phyloP scores from a whole-genome alignment of 441 rosid species.

The Manihot esculenta region DNA sequence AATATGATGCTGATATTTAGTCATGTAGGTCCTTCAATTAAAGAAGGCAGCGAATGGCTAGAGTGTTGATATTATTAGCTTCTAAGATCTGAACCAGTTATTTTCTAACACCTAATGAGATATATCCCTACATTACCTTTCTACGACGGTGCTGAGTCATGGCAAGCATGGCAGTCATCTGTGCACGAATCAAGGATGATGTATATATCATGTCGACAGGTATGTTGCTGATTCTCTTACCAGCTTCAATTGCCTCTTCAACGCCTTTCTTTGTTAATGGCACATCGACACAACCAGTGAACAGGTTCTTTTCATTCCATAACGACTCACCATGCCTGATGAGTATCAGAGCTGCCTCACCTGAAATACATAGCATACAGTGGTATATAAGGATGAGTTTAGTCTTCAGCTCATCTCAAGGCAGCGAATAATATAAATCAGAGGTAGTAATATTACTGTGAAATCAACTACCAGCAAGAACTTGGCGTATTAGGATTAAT shows the following conservation, averaged over 20 bases:
- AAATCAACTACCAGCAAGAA: background rate
- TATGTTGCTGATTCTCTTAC: constrained; percentile 87
- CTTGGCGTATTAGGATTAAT: background rate
- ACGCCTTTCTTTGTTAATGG: constrained; percentile 90
- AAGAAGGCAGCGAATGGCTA: background rate
- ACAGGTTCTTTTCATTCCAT: constrained; percentile 97
- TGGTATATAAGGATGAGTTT: constrained; percentile 12
- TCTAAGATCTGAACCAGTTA: background rate
- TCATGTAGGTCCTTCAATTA: background rate
- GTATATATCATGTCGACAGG: constrained; percentile 92
- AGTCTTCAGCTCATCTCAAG: background rate
- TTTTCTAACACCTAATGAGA: constrained; percentile 2
- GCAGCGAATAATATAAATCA: constrained; percentile 1
- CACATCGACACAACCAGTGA: constrained; percentile 95
- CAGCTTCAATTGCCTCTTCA: constrained; percentile 97
- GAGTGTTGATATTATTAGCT: background rate
- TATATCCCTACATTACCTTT: constrained; percentile 51
- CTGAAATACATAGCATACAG: constrained; percentile 34
- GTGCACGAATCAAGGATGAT: constrained; percentile 88
- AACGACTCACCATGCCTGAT: constrained; percentile 96
- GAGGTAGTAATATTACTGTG: constrained; percentile 5
- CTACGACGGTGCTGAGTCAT: constrained; percentile 93
- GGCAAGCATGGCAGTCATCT: constrained; percentile 99
- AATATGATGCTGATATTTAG: background rate
- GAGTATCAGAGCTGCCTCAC: constrained; percentile 82